phyloP scores from a whole-genome alignment of 2,329 filamentous ascomycete genomes.

The Paecilomyces variotii region DNA sequence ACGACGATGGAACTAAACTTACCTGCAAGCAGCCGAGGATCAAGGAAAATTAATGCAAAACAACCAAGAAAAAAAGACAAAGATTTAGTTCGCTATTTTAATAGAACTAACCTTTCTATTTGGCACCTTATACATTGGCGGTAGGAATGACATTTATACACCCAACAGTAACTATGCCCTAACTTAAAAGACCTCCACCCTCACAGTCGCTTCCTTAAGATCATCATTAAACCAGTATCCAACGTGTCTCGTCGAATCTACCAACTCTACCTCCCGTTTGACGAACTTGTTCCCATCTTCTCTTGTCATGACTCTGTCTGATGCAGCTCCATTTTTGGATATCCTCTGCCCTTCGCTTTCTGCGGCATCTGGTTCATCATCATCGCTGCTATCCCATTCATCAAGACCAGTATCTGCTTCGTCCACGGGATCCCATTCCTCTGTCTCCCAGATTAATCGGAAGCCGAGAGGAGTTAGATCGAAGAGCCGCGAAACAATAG shows the following conservation, averaged over 20 bases:
- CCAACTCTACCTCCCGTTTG: slow-evolving; percentile 70
- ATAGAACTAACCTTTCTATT: not conserved
- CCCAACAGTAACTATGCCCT: not conserved
- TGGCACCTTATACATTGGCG: not conserved
- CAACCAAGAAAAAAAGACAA: too few species aligned
- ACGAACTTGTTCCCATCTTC: slow-evolving; percentile 53
- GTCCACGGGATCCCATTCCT: slow-evolving; percentile 75
- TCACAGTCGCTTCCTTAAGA: slow-evolving; percentile 59
- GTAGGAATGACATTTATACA: not conserved
- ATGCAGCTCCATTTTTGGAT: slow-evolving; percentile 5
- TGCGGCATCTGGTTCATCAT: slow-evolving; percentile 19
- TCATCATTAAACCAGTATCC: slow-evolving; percentile 68
- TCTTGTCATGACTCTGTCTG: slow-evolving; percentile 8
- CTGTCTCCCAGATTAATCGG: slow-evolving; percentile 76
- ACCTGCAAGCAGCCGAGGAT: too few species aligned
- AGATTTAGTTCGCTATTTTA: too few species aligned
- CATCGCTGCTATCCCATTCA: slow-evolving; percentile 32
- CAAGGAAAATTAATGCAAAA: too few species aligned
- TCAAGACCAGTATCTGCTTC: slow-evolving; percentile 53
- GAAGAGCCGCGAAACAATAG: slow-evolving; percentile 67
- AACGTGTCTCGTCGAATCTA: slow-evolving; percentile 69
- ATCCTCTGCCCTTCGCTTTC: slow-evolving; percentile 44
- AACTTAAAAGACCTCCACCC: slow-evolving; percentile 49
- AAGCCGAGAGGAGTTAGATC: slow-evolving; percentile 55
- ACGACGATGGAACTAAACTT: too few species aligned